These are phyloP conservation scores for Ceratobasidium sp. DNA, from an alignment of 1,284 basidiomycete species.

Conservation along the genomic window DNA sequence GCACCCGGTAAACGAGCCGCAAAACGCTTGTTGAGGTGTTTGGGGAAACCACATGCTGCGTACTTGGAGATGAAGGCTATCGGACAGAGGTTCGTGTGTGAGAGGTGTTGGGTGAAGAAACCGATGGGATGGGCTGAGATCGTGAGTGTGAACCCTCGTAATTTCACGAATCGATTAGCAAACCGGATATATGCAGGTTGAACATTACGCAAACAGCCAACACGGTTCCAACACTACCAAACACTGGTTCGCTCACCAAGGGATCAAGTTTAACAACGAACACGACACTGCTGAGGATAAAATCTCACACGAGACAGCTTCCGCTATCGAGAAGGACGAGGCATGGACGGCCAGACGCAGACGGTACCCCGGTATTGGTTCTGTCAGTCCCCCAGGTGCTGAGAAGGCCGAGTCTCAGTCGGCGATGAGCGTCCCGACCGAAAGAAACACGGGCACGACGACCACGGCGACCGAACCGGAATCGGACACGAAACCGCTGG, in stretches of 20 bases:
- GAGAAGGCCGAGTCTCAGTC: background rate
- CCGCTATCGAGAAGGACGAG: too few relatives aligned
- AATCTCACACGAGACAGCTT: background rate
- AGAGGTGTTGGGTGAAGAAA: slow-evolving; percentile 25
- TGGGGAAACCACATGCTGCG: slow-evolving; percentile 16
- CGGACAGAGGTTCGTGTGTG: slow-evolving; percentile 25
- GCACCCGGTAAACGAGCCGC: background rate
- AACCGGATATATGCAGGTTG: slow-evolving; percentile 1
- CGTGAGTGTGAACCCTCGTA: background rate
- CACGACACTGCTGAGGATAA: background rate
- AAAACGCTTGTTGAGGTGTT: slow-evolving; percentile 1
- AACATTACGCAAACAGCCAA: background rate
- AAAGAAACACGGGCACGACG: background rate
- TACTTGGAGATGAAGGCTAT: slow-evolving; percentile 35
- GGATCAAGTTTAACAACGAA: slow-evolving; percentile 5
- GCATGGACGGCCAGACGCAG: background rate
- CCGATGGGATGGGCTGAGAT: slow-evolving; percentile 33
- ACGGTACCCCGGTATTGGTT: background rate
- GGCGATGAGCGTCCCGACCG: background rate
- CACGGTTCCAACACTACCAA: background rate
- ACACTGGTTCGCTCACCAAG: background rate
- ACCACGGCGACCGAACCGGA: background rate
- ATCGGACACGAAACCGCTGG: background rate
- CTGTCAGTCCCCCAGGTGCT: background rate
- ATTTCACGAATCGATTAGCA: background rate